Percentiles rank a stretch among this genome's conserved stretches.
Evolutionary conservation across 192 early-diverging fungal species (phyloP).

Genomic region (Gaertneriomyces semiglobifer): DNA sequence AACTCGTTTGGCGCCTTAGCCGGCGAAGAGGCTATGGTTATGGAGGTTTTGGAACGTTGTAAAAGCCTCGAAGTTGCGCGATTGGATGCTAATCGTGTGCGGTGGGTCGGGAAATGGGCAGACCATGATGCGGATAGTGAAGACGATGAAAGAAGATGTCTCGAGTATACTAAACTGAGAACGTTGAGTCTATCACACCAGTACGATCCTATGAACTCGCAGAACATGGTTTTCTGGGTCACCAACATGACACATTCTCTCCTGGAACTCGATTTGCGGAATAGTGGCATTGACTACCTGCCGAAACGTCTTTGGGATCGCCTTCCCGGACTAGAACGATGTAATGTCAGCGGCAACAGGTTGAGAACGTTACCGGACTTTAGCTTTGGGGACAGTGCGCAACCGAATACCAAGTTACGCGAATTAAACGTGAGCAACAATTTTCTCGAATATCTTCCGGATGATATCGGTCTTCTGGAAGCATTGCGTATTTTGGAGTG

Average conservation of each 20-base stretch:
- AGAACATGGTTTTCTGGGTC: conserved; percentile 20
- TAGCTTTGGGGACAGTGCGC: background rate
- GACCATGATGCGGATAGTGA: conserved; percentile 3
- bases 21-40: conserved; percentile 60
- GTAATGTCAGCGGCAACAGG: conserved; percentile 38
- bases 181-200: conserved; percentile 20
- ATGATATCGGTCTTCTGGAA: conserved; percentile 53
- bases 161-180: conserved; percentile 25
- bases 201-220: conserved; percentile 13
- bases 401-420: background rate
- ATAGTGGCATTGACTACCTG: conserved; percentile 35
- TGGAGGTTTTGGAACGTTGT: conserved; percentile 37
- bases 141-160: conserved; percentile 5
- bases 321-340: conserved; percentile 24
- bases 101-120: conserved; percentile 33
- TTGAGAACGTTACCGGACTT: conserved; percentile 33
- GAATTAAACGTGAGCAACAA: conserved; percentile 30
- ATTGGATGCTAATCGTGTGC: conserved; percentile 37
- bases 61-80: conserved; percentile 28
- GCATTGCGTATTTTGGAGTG: conserved; percentile 71
- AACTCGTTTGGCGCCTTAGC: conserved; percentile 71
- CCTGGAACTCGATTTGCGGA: conserved; percentile 28
- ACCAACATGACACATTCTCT: conserved; percentile 29
- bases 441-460: conserved; percentile 50
- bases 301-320: conserved; percentile 32